Base-by-base conservation (phyloP, 768 basidiomycete genomes). In the Lactarius sanguifluus region DNA sequence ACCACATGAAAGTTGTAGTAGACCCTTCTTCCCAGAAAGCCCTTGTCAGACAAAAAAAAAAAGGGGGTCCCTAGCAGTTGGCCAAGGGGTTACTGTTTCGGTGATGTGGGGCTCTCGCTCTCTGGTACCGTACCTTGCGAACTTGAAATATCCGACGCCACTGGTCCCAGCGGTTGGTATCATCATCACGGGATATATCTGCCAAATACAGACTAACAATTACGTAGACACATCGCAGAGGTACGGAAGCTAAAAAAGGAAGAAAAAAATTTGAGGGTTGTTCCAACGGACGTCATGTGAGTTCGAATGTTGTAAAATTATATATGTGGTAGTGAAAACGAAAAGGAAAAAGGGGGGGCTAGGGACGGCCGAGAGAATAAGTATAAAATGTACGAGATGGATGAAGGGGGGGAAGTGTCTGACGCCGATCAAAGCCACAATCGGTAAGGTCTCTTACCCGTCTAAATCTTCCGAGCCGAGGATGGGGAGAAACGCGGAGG, bases 101-200 rank as follows among this genome's bases (percentile, higher is more conserved):
- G 55, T 5, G 55, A n/a, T 41, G 47, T 15, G 36, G 36, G 61
- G 20, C 15, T 23, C 10, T 30, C 47, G 47, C 13, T 6, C 50
- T 25, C 50, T 23, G 18, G 8, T 43, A 18, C n/a, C n/a, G 50
- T 23, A 15, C 50, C 50, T 23, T 52, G 16, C 16, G 15, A 40
- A 50, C 10, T 10, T 50, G 25, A 15, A 12, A 23, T 25, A 25
- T 15, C 13, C 13, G 23, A 52, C 50, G 50, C 50, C 50, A 52
- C 50, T 15, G 13, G n/a, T n/a, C 23, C 62, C 61, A 56, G 47
- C 54, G 54, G 54, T 32, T 61, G 16, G 28, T 52, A 36, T 40
- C 38, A 43, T 59, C 64, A 32, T 64, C 57, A 58, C 54, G 60
- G 30, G 34, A 66, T 61, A 61, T 62, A 52, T 58, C 34, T 58